phyloP scores from a whole-genome alignment of 2,329 filamentous ascomycete genomes.

The Xylaria sp. region DNA sequence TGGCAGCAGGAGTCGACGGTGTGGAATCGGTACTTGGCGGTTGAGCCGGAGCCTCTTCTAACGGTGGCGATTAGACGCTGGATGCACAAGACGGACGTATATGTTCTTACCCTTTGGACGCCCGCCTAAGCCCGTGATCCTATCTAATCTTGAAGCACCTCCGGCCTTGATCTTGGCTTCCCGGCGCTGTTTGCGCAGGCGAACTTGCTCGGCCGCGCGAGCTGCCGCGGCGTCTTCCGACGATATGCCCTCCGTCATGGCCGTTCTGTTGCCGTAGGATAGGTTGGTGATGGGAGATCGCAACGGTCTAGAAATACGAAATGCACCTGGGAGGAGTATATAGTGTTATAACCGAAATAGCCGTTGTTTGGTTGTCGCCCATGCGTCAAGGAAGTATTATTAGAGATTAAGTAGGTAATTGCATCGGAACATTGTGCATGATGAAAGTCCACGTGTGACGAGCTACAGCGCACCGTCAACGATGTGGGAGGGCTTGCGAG shows the following conservation, averaged over 20 bases:
- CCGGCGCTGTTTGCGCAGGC: constrained; percentile 80
- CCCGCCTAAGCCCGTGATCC: constrained; percentile 78
- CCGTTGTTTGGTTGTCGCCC: constrained; percentile 16
- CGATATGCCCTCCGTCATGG: constrained; percentile 47
- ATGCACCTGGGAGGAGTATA: not conserved
- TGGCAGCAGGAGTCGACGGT: constrained; percentile 18
- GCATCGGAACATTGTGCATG: constrained; percentile 15
- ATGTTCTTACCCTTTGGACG: constrained; percentile 58
- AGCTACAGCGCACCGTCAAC: constrained; percentile 16
- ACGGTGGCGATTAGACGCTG: constrained; percentile 30
- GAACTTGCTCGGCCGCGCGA: constrained; percentile 72
- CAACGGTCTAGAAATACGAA: not conserved
- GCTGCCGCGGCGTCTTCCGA: constrained; percentile 61
- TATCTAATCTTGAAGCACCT: constrained; percentile 75
- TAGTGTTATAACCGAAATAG: constrained; percentile 7
- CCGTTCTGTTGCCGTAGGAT: not conserved
- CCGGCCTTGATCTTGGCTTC: constrained; percentile 82
- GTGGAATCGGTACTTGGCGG: constrained; percentile 38
- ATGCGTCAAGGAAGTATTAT: not conserved
- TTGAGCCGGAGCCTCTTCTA: constrained; percentile 50
- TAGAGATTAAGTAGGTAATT: constrained; percentile 11
- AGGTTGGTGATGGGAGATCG: constrained; percentile 1
- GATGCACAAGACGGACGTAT: not conserved
- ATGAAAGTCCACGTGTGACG: constrained; percentile 30
- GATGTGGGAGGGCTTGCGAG: constrained; percentile 18